Evolutionary conservation across 768 basidiomycete species (phyloP).

Genomic region (Pleurotus cornucopiae): DNA sequence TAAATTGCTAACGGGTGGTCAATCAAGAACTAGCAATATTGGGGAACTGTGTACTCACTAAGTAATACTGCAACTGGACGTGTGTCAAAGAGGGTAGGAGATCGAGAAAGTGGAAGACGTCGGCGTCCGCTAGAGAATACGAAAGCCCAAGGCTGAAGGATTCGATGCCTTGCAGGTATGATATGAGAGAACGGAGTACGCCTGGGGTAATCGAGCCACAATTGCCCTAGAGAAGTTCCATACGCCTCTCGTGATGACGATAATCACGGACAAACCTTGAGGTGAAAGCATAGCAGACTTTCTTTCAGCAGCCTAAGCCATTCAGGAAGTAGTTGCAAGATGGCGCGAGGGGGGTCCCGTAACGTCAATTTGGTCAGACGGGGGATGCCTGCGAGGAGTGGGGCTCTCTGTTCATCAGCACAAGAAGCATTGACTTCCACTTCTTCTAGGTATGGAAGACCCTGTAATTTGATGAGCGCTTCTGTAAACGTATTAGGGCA

Average conservation of each 20-base stretch:
- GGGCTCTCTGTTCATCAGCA: slow-evolving; percentile 24
- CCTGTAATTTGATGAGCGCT: slow-evolving; percentile 19
- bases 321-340: slow-evolving; percentile 36
- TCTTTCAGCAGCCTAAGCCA: slow-evolving; percentile 36
- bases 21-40: no score
- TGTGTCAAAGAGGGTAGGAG: slow-evolving; percentile 33
- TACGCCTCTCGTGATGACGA: neutral
- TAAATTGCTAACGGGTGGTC: slow-evolving; percentile 36
- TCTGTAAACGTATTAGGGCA: slow-evolving; percentile 29
- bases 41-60: slow-evolving; percentile 27
- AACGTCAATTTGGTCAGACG: slow-evolving; percentile 28
- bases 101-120: slow-evolving; percentile 44
- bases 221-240: slow-evolving; percentile 34
- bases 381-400: slow-evolving; percentile 22
- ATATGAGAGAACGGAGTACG: slow-evolving; percentile 41
- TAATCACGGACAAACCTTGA: slow-evolving; percentile 30
- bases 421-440: slow-evolving; percentile 34
- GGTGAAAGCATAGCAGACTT: slow-evolving; percentile 33
- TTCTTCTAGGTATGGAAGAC: slow-evolving; percentile 17
- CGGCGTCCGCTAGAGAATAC: slow-evolving; percentile 52
- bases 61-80: slow-evolving; percentile 46
- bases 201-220: slow-evolving; percentile 66
- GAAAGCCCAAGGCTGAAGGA: slow-evolving; percentile 50
- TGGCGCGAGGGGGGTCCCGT: slow-evolving; percentile 32
- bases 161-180: slow-evolving; percentile 29